Evolutionary conservation across 2,329 filamentous ascomycete genomes (phyloP), one percentile per base, ranked within the genome.

Genomic region (Stagonosporopsis vannaccii): DNA sequence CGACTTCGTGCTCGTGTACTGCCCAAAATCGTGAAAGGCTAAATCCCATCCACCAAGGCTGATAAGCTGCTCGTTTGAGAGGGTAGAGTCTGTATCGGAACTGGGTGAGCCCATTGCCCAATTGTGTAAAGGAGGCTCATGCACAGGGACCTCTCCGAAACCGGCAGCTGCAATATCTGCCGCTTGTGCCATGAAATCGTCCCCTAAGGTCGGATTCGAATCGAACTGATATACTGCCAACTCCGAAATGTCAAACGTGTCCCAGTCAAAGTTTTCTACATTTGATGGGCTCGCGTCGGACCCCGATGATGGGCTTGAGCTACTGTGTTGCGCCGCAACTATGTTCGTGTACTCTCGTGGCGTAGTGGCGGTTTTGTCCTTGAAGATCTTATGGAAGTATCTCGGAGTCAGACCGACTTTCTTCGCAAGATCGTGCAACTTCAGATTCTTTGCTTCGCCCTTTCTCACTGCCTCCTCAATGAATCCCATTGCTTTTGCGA

Each of bases 301-400:
- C 4, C 39, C 30, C n/a, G 58, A 46, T 1, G 44, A 39, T 26
- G 53, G 32, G 23, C 45, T 59, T 26, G 46, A 45, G 42, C 43
- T 60, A 33, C 26, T 54, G 23, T 59, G 53, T 19, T 63, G 52
- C 22, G 33, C 35, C 40, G 60, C 59, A 30, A 61, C 62, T 28
- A 51, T 49, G 33, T 69, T 68, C 22, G 68, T 69, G 61, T 77
- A 80, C 56, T 78, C 76, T 23, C 79, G 80, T 2, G 82, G 83
- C 43, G 84, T 86, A 37, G 81, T 54, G 7, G 84, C 83, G 15
- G 79, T 80, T 39, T 78, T 79, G 65, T 80, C 80, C 70, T 85
- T 87, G 66, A 87, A 87, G 4, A 84, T 78, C 22, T 84, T 80
- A 63, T 85, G 83, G 46, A 87, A 84, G 65, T 87, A 84, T 71